phyloP scores from a whole-genome alignment of 2,329 filamentous ascomycete genomes.

The Aspergillus pseudoterreus region DNA sequence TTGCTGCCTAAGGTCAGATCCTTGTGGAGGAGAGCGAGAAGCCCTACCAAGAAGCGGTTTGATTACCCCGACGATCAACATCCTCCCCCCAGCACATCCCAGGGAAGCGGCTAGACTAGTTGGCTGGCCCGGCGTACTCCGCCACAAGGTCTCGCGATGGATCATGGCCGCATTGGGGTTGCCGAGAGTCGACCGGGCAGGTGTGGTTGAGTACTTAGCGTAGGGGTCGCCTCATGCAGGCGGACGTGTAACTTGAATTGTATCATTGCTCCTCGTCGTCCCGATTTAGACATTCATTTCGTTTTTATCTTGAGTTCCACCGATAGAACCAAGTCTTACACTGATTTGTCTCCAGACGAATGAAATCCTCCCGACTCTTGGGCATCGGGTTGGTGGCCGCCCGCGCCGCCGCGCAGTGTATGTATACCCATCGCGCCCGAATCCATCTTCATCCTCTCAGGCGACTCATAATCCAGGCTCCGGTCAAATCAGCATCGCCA shows the following conservation, averaged over 20 bases:
- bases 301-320: neutral
- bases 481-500: constrained; percentile 44
- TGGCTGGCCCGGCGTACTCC: neutral
- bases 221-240: neutral
- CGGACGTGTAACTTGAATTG: neutral
- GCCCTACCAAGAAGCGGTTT: neutral
- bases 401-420: neutral
- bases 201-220: neutral
- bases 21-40: neutral
- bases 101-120: neutral
- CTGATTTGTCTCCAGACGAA: neutral
- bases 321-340: neutral
- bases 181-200: no score
- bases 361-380: neutral
- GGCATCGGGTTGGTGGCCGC: neutral
- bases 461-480: constrained; percentile 23
- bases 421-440: neutral
- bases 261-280: no score
- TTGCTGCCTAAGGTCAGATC: neutral
- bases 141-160: neutral
- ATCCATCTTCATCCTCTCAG: neutral
- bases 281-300: neutral
- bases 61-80: neutral
- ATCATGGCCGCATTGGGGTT: no score
- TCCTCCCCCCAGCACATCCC: neutral